Evolutionary conservation across 345 rosid genomes (phyloP).

Genomic region (Populus davidiana): DNA sequence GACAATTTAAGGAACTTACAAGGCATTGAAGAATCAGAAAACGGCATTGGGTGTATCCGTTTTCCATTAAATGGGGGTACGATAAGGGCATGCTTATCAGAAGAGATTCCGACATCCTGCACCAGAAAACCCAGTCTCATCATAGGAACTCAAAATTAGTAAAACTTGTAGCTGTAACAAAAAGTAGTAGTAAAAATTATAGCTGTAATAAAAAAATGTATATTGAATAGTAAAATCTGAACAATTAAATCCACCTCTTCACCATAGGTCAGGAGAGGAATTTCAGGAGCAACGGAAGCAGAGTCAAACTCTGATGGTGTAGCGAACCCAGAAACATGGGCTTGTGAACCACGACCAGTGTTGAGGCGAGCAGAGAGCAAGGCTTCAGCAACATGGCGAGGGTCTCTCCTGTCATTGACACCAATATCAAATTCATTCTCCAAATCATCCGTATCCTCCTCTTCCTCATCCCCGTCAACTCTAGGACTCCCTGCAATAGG

Average conservation of each 20-base stretch:
- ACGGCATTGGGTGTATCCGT: slow-evolving; percentile 50
- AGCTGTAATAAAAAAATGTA: neutral
- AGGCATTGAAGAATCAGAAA: slow-evolving; percentile 49
- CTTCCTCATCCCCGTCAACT: slow-evolving; percentile 72
- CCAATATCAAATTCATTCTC: slow-evolving; percentile 53
- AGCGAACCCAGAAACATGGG: slow-evolving; percentile 27
- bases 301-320: slow-evolving; percentile 52
- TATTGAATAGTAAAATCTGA: neutral
- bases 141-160: neutral
- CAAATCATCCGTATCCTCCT: slow-evolving; percentile 61
- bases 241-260: slow-evolving; percentile 49
- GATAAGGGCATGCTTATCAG: slow-evolving; percentile 77
- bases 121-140: neutral
- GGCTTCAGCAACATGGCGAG: slow-evolving; percentile 44
- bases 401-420: slow-evolving; percentile 32
- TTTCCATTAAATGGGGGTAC: slow-evolving; percentile 60
- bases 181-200: neutral
- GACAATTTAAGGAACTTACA: slow-evolving; percentile 40
- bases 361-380: slow-evolving; percentile 50
- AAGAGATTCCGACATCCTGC: slow-evolving; percentile 66
- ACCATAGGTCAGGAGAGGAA: slow-evolving; percentile 70
- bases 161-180: neutral
- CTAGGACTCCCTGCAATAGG: slow-evolving; percentile 52
- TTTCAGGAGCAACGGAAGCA: slow-evolving; percentile 45
- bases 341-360: slow-evolving; percentile 37